Evolutionary conservation across 495 filamentous ascomycete genomes (phyloP), one percentile per base, ranked within the genome.

Genomic region (Penicillium nucicola): DNA sequence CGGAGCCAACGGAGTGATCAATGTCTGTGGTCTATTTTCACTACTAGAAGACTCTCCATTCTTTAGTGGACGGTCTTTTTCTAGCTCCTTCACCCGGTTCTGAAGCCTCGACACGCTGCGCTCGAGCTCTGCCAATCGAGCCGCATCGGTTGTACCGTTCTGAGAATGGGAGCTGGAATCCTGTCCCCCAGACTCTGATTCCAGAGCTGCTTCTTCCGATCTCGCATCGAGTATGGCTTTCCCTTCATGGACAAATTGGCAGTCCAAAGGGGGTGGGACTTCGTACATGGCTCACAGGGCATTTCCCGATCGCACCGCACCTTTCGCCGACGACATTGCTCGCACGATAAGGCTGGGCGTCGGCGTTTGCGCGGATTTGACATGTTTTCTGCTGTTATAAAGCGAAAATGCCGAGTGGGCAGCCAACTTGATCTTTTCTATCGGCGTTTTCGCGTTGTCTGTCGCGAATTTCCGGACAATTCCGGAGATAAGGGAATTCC

Each of bases 261-360:
- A 70, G 28, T 45, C 25, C 36, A 58, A 42, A 7, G 62, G 55
- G 45, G 55, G 19, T 65, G 64, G 12, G 64, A 53, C 38, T 69
- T 72, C 31, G 42, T 53, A 42, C 69, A 75, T 28, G 69, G 58
- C 28, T 58, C 55, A 48, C 76, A 79, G 5, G 74, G 76, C 31
- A 55, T 42, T 14, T 53, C 52, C 15, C 69, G 65, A 52, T 77
- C 76, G 53, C 74, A 79, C 43, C 70, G 70, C 22, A 77, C 60
- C 53, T 79, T 79, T 37, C 68, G 67, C 6, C 45, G 60, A 8
- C 73, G 69, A 46, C 75, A 77, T 45, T 71, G 66, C 40, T 69
- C 62, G 55, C 74, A 79, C 1, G 74, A 70, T 4, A 65, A 58
- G 10, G 71, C 67, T 5, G 73, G 73, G 18, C 75, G 67, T 0